Base-by-base conservation (phyloP, 2,329 filamentous ascomycete genomes). In the Nemania sp. region DNA sequence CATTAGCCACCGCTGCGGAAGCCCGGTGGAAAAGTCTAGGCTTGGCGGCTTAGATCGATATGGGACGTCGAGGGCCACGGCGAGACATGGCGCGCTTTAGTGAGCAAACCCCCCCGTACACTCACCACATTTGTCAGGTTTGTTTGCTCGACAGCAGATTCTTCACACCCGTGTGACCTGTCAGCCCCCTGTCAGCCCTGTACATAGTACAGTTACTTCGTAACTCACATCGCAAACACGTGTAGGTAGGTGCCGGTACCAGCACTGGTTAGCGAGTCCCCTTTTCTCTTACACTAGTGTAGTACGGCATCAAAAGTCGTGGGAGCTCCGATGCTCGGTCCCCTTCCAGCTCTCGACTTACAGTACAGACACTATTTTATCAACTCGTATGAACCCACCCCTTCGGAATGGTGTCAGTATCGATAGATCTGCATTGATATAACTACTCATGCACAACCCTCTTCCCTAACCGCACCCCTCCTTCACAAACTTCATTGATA, bases 81-180 rank as follows among this genome's bases (percentile, higher is more conserved):
- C 34, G 20, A 39, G 25, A 29, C 25, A 29, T 29, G 43, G 52
- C 11, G 40, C 32, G 43, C 32, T 54, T 53, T 54, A 57, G 61
- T 61, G 61, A 60, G 49, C 51, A 62, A 45, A 54, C 35, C 58
- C 53, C 58, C 35, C 58, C 53, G 54, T 57, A 57, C 61, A 63
- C 61, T 63, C 58, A 58, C 58, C 61, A 55, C 61, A 63, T 63
- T 63, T 61, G 61, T 61, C 61, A 58, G 40, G 20, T 21, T 32
- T 29, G 18, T 48, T 48, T 49, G 49, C 45, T 49, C 57, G 20
- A 53, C 43, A n/a, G 59, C 57, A 65, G 63, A 56, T 42, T 65
- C 63, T 63, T 57, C 60, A 45, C 13, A 40, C 17, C 51, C 58
- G 46, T 62, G 60, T 65, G 60, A 62, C 60, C 57, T 47, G 39